Conservation (phyloP, 139 green algal species). For the Nannochloris sp. region DNA sequence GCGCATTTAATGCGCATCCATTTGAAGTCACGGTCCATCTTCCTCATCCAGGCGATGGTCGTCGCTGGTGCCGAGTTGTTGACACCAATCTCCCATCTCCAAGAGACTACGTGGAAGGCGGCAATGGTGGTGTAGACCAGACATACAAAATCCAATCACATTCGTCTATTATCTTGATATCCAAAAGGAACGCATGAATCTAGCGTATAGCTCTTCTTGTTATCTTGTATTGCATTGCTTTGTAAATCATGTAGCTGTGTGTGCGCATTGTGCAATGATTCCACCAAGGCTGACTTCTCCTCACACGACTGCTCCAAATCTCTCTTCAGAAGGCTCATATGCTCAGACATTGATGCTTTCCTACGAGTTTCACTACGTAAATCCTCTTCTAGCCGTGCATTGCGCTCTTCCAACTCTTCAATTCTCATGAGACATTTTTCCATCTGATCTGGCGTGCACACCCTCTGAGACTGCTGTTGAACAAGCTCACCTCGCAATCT, state of each 20-base stretch:
- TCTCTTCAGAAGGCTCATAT: conserved; percentile 4
- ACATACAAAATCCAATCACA: conserved; percentile 26
- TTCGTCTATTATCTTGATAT: conserved; percentile 65
- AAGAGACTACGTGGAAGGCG: conserved; percentile 74
- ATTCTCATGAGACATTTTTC: not conserved
- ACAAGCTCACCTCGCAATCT: too few species aligned
- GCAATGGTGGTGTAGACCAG: conserved; percentile 63
- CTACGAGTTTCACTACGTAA: conserved; percentile 5
- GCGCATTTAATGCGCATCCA: conserved; percentile 88
- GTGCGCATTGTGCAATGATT: conserved; percentile 6
- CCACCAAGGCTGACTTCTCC: conserved; percentile 12
- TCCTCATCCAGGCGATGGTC: conserved; percentile 48
- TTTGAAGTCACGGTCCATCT: conserved; percentile 57
- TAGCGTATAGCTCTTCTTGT: not conserved
- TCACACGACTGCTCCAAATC: conserved; percentile 15
- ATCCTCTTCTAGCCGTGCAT: conserved; percentile 5
- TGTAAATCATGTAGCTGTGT: not conserved
- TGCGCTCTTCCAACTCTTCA: not conserved
- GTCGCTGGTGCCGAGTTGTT: conserved; percentile 72
- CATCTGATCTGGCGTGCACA: too few species aligned
- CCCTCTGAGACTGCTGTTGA: too few species aligned
- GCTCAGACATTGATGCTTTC: not conserved
- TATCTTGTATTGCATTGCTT: not conserved
- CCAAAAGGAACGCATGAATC: not conserved
- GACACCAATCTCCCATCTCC: conserved; percentile 91